phyloP scores from a whole-genome alignment of 2,329 filamentous ascomycete species.

The Aphanocladium album region DNA sequence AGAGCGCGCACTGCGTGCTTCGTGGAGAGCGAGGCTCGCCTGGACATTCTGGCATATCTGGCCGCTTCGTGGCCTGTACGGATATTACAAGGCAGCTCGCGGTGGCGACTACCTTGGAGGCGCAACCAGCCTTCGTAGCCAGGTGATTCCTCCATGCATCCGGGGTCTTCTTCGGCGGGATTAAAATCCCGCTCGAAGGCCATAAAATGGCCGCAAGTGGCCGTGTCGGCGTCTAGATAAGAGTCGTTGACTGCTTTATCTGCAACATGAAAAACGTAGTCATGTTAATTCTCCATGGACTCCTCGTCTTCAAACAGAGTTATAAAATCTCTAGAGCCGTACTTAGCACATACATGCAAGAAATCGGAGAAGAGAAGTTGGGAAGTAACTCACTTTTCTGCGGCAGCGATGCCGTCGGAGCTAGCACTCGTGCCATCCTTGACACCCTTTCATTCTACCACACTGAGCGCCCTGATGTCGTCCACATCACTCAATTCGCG shows the following conservation, averaged over 20 bases:
- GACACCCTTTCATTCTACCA: conserved; percentile 21
- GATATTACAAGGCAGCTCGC: neutral
- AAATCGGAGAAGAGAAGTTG: neutral
- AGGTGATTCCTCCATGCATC: conserved; percentile 3
- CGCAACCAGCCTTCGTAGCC: conserved; percentile 20
- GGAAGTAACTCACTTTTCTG: conserved; percentile 17
- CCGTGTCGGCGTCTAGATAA: conserved; percentile 15
- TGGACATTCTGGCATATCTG: neutral
- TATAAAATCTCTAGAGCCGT: neutral
- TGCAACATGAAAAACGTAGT: conserved; percentile 17
- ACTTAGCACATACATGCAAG: neutral
- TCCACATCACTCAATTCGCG: conserved; percentile 9
- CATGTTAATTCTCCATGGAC: neutral
- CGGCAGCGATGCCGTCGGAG: conserved; percentile 17
- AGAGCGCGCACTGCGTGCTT: neutral
- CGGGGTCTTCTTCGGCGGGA: neutral
- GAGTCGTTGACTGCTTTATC: conserved; percentile 23
- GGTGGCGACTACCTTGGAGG: conserved; percentile 17
- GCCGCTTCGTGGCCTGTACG: neutral
- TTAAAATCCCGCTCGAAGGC: conserved; percentile 15
- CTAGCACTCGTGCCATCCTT: conserved; percentile 7
- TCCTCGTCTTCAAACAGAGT: neutral
- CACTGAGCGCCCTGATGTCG: conserved; percentile 15
- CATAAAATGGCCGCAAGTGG: conserved; percentile 20
- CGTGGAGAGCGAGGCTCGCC: neutral